These are phyloP conservation scores for Penicillium sp. DNA, from an alignment of 2,329 filamentous ascomycete genomes.

Conservation along the genomic window DNA sequence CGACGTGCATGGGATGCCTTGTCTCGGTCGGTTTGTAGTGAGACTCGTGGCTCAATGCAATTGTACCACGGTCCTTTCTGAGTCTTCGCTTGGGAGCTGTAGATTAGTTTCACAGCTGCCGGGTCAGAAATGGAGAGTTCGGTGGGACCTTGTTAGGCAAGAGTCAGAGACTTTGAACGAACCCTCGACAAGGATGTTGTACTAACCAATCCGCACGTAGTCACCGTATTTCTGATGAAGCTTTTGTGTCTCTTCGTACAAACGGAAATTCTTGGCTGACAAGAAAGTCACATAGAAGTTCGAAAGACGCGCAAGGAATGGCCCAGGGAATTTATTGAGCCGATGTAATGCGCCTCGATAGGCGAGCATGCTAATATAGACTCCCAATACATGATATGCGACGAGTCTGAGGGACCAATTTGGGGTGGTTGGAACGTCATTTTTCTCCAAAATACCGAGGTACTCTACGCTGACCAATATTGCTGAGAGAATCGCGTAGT, in stretches of 20 bases:
- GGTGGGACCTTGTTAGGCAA: not conserved
- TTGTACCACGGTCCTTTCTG: constrained; percentile 30
- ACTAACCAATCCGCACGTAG: constrained; percentile 29
- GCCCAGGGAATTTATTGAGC: constrained; percentile 27
- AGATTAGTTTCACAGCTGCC: not conserved
- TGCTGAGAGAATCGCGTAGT: not conserved
- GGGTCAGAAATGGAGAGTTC: constrained; percentile 1
- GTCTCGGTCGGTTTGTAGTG: constrained; percentile 23
- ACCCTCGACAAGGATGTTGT: not conserved
- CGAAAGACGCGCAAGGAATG: constrained; percentile 20
- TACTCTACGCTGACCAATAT: not conserved
- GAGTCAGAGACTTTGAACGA: not conserved
- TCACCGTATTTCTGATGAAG: constrained; percentile 29
- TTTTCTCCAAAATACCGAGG: not conserved
- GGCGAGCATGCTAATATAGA: constrained; percentile 21
- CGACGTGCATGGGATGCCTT: constrained; percentile 14
- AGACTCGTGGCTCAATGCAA: constrained; percentile 17
- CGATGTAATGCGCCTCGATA: constrained; percentile 31
- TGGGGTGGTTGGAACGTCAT: not conserved
- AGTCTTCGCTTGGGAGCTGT: not conserved
- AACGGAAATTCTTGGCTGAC: constrained; percentile 16
- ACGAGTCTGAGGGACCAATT: not conserved
- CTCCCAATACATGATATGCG: not conserved
- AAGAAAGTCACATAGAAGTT: constrained; percentile 19
- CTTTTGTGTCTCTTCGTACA: constrained; percentile 11